phyloP scores from a whole-genome alignment of 208 protist genomes.

The Porcisia hertigi region DNA sequence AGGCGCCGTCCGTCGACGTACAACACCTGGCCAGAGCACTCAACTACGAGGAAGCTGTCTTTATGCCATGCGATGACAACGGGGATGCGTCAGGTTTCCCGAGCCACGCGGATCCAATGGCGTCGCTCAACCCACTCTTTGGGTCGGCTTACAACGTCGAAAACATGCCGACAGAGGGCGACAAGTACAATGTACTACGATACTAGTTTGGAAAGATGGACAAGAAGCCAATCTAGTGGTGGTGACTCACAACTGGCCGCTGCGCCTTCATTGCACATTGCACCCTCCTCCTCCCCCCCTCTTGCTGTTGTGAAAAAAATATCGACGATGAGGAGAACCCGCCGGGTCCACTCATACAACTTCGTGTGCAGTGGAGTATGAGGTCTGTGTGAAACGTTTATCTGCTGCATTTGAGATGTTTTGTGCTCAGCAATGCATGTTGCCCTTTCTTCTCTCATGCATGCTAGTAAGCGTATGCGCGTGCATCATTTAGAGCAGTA shows the following conservation, averaged over 20 bases:
- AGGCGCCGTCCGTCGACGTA: slow-evolving; percentile 19
- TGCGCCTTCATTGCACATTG: too few species aligned
- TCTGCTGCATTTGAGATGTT: not conserved
- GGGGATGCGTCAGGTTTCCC: slow-evolving; percentile 4
- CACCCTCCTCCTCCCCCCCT: too few species aligned
- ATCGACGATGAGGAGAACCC: too few species aligned
- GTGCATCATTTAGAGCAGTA: not conserved
- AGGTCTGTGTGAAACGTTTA: too few species aligned
- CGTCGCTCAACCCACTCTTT: slow-evolving; percentile 33
- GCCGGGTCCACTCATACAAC: too few species aligned
- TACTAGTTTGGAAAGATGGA: not conserved
- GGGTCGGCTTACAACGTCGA: not conserved
- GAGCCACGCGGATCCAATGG: slow-evolving; percentile 37
- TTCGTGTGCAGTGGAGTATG: too few species aligned
- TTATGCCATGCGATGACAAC: slow-evolving; percentile 20
- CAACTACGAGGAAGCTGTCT: slow-evolving; percentile 43
- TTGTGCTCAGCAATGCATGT: not conserved
- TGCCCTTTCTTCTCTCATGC: not conserved
- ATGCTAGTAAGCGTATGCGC: not conserved
- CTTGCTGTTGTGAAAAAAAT: too few species aligned
- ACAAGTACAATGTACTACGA: not conserved
- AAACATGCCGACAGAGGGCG: slow-evolving; percentile 16
- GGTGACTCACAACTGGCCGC: not conserved
- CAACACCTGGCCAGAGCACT: slow-evolving; percentile 11
- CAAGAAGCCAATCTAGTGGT: not conserved